phyloP scores from a whole-genome alignment of 2,329 filamentous ascomycete genomes.

The Stromatinia cepivora region DNA sequence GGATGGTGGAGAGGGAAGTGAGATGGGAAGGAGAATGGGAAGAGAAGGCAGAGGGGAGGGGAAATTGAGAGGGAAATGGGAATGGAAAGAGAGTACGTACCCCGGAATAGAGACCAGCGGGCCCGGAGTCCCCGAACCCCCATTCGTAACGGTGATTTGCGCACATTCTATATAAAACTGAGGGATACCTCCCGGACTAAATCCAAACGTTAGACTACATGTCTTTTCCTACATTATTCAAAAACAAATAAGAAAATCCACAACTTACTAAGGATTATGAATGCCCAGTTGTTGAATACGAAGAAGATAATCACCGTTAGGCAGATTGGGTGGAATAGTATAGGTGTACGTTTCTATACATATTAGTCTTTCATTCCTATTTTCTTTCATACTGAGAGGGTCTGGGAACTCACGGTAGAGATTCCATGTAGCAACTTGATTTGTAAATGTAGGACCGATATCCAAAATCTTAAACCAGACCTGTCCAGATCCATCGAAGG shows the following conservation, averaged over 20 bases:
- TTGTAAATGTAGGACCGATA: conserved; percentile 38
- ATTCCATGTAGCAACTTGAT: conserved; percentile 34
- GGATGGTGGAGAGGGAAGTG: too few relatives aligned
- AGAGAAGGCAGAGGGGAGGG: conserved; percentile 21
- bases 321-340: conserved; percentile 36
- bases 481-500: conserved; percentile 42
- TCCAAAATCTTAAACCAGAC: conserved; percentile 45
- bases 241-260: not conserved
- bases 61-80: not conserved
- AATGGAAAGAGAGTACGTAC: conserved; percentile 1
- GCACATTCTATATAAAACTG: conserved; percentile 41
- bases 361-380: not conserved
- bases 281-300: conserved; percentile 39
- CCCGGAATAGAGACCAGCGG: conserved; percentile 38
- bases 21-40: too few relatives aligned
- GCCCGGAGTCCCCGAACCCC: conserved; percentile 35
- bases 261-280: conserved; percentile 35
- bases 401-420: conserved; percentile 32
- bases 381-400: not conserved
- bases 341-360: conserved; percentile 36
- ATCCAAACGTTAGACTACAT: not conserved
- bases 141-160: conserved; percentile 36
- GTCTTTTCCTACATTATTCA: not conserved
- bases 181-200: conserved; percentile 32
- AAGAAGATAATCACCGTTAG: conserved; percentile 38